phyloP scores from a whole-genome alignment of 2,329 filamentous ascomycete species.

The Phyllosticta citrichinensis region DNA sequence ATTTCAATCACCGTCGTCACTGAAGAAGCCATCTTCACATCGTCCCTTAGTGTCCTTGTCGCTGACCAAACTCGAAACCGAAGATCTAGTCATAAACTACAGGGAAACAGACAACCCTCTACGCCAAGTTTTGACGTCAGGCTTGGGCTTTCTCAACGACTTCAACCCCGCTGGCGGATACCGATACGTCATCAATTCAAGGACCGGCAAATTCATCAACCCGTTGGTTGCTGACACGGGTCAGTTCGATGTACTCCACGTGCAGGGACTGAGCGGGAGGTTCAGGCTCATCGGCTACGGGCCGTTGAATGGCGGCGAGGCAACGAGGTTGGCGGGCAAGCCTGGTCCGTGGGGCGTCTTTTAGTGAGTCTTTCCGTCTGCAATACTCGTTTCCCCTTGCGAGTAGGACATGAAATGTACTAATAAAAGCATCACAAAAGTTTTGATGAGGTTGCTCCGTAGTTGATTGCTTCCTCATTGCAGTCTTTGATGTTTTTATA shows the following conservation, averaged over 20 bases:
- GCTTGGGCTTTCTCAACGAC: background rate
- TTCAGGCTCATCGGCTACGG: background rate
- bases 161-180: background rate
- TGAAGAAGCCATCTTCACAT: background rate
- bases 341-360: background rate
- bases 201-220: background rate
- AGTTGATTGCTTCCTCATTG: no score
- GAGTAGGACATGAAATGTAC: background rate
- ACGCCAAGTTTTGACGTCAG: background rate
- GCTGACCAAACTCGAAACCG: background rate
- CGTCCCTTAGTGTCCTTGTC: no score
- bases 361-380: background rate
- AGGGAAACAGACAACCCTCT: background rate
- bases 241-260: background rate
- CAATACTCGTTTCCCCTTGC: background rate
- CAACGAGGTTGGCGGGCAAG: background rate
- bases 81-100: background rate
- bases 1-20: background rate
- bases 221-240: background rate
- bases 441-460: background rate
- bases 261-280: background rate
- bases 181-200: background rate
- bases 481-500: no score
- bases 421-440: background rate
- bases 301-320: background rate